Base-by-base conservation (phyloP, 192 early-diverging fungal genomes). In the Backusella macrospora region DNA sequence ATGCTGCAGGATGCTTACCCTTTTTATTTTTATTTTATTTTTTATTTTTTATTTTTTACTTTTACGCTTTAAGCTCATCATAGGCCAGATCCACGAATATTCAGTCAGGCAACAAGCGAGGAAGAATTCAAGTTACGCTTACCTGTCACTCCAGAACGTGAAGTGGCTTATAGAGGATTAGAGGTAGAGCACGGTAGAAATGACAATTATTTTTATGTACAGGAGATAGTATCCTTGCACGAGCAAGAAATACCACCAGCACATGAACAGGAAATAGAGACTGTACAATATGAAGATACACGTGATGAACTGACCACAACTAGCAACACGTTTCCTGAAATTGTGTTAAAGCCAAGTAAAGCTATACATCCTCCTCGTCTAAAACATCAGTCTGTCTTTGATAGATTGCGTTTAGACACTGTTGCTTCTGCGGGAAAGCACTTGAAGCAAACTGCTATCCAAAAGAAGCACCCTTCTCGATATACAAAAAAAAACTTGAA, bases 41-140 rank as follows among this genome's bases (percentile, higher is more conserved):
- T 34, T 0, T 34, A 34, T 34, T 34, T 34, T 34, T n/a, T n/a
- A n/a, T n/a, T n/a, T n/a, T 23, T 59, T 23, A 23, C 18, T 18
- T 59, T 59, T 9, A 10, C 13, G 12, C 52, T 59, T 59, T 59
- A 59, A 59, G 52, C 52, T 23, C 52, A 59, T 59, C 52, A 26
- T 59, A 12, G 4, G 4, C 52, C 52, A 13, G 52, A 59, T 59
- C 52, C 52, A 59, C 52, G 21, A 4, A 3, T 59, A 10, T 59
- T 26, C 26, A 23, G 4, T 21, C 8, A 59, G 26, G 52, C 52
- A 9, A 59, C 52, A 34, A 34, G 29, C 8, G 52, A 59, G 10
- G 52, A 59, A 13, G 52, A 59, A 21, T 59, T 59, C 9, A 59
- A 29, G 8, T 10, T 26, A 3, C 52, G 18, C 5, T 21, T 59